These are phyloP conservation scores for Triglochin maritima DNA, from an alignment of 106 monocot species.

Conservation along the genomic window DNA sequence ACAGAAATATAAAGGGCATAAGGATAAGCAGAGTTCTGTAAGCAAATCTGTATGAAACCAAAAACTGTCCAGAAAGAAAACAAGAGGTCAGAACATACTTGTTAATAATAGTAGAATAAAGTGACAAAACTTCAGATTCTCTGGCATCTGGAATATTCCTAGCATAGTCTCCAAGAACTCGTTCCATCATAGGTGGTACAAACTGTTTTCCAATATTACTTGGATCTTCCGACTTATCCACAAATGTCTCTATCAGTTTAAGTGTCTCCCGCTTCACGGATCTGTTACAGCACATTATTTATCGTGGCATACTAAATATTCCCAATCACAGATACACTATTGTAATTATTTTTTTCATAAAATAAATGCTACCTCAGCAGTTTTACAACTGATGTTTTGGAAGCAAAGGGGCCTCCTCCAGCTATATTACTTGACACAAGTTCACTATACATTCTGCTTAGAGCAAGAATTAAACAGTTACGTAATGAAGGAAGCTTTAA, in stretches of 20 bases:
- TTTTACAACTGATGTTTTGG: slow-evolving; percentile 89
- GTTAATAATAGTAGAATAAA: slow-evolving; percentile 94
- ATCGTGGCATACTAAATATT: not conserved
- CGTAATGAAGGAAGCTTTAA: not conserved
- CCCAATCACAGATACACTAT: not conserved
- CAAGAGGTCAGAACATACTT: slow-evolving; percentile 22
- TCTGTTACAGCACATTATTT: slow-evolving; percentile 21
- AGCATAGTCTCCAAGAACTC: slow-evolving; percentile 91
- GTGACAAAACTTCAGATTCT: slow-evolving; percentile 96
- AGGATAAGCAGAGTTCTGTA: too few species aligned
- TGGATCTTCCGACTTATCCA: slow-evolving; percentile 96
- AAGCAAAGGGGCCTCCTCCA: slow-evolving; percentile 93
- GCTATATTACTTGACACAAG: slow-evolving; percentile 91
- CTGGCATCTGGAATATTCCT: slow-evolving; percentile 98
- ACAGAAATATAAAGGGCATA: too few species aligned
- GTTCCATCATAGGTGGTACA: slow-evolving; percentile 99
- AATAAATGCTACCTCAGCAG: slow-evolving; percentile 50
- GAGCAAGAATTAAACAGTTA: not conserved
- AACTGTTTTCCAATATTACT: slow-evolving; percentile 87
- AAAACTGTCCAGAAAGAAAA: slow-evolving; percentile 1
- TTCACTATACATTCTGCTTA: slow-evolving; percentile 97
- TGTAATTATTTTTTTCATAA: not conserved
- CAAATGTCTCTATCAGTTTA: slow-evolving; percentile 92
- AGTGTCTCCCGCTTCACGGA: slow-evolving; percentile 97
- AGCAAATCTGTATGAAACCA: not conserved